Evolutionary conservation across 345 rosid species (phyloP).

Genomic region (Rhizophora apiculata): DNA sequence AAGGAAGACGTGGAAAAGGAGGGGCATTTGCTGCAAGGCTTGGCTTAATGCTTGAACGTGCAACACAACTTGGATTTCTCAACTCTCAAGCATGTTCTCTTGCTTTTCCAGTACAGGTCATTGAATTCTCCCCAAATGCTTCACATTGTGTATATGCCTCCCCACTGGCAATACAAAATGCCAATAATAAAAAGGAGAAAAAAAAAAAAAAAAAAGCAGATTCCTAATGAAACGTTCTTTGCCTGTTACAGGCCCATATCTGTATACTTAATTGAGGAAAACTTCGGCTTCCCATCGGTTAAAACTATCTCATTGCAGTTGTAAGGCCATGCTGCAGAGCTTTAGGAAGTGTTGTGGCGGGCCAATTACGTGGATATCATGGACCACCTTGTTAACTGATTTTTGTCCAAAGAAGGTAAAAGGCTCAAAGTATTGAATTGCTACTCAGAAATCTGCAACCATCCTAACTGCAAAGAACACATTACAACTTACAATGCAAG

Average conservation of each 20-base stretch:
- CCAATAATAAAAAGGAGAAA: too few relatives aligned
- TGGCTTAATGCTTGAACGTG: too few relatives aligned
- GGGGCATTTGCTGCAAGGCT: too few relatives aligned
- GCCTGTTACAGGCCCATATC: not conserved
- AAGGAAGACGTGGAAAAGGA: too few relatives aligned
- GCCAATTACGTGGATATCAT: not conserved
- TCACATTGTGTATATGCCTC: not conserved
- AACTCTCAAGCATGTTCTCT: too few relatives aligned
- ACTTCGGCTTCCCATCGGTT: not conserved
- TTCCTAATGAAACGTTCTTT: too few relatives aligned
- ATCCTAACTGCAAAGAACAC: conserved; percentile 43
- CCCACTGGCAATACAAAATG: not conserved
- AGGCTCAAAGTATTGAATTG: not conserved
- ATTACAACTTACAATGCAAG: not conserved
- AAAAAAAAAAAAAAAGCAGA: too few relatives aligned
- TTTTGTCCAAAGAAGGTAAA: conserved; percentile 7
- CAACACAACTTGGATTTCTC: too few relatives aligned
- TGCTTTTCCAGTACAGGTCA: too few relatives aligned
- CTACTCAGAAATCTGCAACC: conserved; percentile 62
- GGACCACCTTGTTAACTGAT: not conserved
- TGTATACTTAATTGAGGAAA: not conserved
- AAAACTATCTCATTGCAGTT: not conserved
- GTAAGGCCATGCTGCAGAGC: not conserved
- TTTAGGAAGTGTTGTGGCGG: not conserved
- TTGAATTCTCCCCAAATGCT: too few relatives aligned